Evolutionary conservation across 202 grass and related monocot species (phyloP), one percentile per base, ranked within the genome.

Genomic region (Panicum virgatum): DNA sequence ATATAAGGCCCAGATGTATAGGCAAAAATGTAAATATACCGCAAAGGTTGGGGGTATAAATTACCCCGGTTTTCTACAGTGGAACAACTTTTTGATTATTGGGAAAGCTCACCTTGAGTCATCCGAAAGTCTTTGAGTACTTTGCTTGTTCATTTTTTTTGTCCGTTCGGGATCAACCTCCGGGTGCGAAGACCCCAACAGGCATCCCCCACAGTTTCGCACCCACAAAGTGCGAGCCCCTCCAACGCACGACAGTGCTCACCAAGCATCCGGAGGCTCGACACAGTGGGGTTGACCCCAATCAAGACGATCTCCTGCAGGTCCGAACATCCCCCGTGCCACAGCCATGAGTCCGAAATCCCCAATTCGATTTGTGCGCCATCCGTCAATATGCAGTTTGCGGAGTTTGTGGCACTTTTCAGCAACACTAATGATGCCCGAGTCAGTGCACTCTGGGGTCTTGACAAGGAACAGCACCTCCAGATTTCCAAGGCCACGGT

Each of bases 321-420:
- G 34, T 93, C 80, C 5, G 70, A 81, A 72, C 93, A 97, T 20
- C 88, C 84, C 84, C n/a, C 76, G 76, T 4, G 90, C 88, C 12
- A 97, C 85, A 2, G 86, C 88, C 84, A 93, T 87, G 66, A 97
- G 88, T 3, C 93, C 93, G 6, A 82, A 82, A 67, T 97, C 93
- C 1, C 93, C 90, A 25, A 97, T 93, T 19, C 90, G 68, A 84
- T 91, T 91, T 14, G 86, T 93, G 64, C 90, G 90, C 93, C 93
- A 97, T 6, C 93, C 88, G 57, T 97, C 93, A 3, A 97, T 91
- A 72, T 97, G 93, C n/a, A 97, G 51, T 47, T 97, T 97, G 25
- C 90, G 93, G 6, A 97, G 84, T 30, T 82, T 85, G 83, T 81
- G 93, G 79, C 93, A 97, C 39, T 74, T 93, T 56, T 90, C 84